Base-by-base conservation (phyloP, 176 grass and related monocot genomes). In the Ensete ventricosum region DNA sequence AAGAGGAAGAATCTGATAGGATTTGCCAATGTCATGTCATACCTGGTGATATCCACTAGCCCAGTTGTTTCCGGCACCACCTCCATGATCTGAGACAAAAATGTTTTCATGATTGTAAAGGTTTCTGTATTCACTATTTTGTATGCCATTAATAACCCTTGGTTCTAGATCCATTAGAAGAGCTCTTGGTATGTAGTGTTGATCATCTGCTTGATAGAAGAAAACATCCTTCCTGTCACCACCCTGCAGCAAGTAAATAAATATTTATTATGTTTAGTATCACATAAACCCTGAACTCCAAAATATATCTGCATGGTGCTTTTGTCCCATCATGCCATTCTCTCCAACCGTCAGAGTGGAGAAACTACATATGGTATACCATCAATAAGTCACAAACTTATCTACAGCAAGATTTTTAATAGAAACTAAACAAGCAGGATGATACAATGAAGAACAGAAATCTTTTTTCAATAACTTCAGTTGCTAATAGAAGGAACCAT, bases 31-130 rank as follows among this genome's bases (percentile, higher is more conserved):
- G 19, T 11, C 9, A 55, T 55, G 23, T 5, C 66, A 24, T 69
- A 99, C 95, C 91, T 99, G 96, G 80, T 94, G 84, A 78, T 99
- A 99, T 73, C 96, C 96, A 81, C 91, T 99, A 67, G 96, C 96
- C 91, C 96, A 99, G 76, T 99, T 99, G 79, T 99, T 99, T 23
- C 96, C 96, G 9, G 91, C 96, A 84, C 96, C 96, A 85, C 96
- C 96, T 82, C 96, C 96, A 66, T 99, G 96, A 69, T 99, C 91
- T 72, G 96, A 89, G 16, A 94, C 76, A 84, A 89, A 99, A 81
- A 99, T 86, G 78, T 99, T 99, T 76, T 99, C 96, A 27, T 99
- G 96, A 76, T 99, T 99, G 81, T 95, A 99, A 8, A 99, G 81
- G 77, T 99, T 99, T 65, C 89, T 94, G 52, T 99, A 99, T 52